Percentiles rank a stretch among this genome's conserved stretches.
phyloP scores from a whole-genome alignment of 768 basidiomycete genomes.

The Albatrellus ellisii region DNA sequence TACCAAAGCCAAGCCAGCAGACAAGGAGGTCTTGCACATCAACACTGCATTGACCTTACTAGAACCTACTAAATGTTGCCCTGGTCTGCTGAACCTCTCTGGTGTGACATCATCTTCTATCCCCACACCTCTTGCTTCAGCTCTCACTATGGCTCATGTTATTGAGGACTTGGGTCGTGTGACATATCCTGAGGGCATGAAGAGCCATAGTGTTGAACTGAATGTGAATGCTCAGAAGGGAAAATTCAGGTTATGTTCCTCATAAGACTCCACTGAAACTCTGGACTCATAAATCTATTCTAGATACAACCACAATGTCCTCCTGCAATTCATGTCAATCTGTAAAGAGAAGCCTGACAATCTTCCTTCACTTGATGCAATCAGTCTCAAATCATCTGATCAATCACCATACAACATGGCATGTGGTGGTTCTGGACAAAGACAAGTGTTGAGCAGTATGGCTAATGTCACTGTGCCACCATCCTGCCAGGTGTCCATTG shows the following conservation, averaged over 20 bases:
- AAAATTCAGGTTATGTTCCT: conserved; percentile 78
- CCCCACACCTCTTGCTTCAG: conserved; percentile 40
- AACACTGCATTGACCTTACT: conserved; percentile 40
- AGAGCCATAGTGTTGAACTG: conserved; percentile 72
- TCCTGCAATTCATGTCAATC: conserved; percentile 89
- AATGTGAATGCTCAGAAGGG: conserved; percentile 76
- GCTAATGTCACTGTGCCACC: too few species aligned
- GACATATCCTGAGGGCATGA: conserved; percentile 71
- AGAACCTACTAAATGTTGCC: conserved; percentile 38
- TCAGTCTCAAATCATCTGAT: conserved; percentile 76
- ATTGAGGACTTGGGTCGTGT: conserved; percentile 74
- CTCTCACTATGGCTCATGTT: conserved; percentile 68
- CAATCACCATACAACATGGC: conserved; percentile 34
- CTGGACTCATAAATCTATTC: neutral
- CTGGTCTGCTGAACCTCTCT: conserved; percentile 62
- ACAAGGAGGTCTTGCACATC: conserved; percentile 49
- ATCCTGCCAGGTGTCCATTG: conserved; percentile 34
- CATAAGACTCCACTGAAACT: neutral
- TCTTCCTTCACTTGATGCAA: conserved; percentile 78
- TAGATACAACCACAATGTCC: conserved; percentile 95
- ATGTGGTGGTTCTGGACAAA: conserved; percentile 55
- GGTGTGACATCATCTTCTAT: conserved; percentile 30
- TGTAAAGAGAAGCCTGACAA: conserved; percentile 93
- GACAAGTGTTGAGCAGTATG: conserved; percentile 34
- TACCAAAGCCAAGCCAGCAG: conserved; percentile 25